Conservation (phyloP, 2,329 filamentous ascomycete species). For the Lachnellula cervina region DNA sequence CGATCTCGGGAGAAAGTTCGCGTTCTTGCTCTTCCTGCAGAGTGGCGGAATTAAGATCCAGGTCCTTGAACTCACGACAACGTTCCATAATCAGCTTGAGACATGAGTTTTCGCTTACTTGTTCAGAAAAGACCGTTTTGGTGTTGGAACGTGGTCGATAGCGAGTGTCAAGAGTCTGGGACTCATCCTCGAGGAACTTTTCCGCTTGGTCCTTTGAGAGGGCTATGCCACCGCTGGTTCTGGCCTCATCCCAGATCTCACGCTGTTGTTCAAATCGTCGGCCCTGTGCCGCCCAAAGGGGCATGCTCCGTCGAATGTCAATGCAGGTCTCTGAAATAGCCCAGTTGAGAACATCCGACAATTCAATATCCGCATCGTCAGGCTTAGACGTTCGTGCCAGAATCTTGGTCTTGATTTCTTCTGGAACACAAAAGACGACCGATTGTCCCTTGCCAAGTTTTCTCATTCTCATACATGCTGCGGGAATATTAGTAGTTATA, state of each 20-base stretch:
- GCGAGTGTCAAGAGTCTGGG: conserved; percentile 44
- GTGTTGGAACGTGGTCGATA: conserved; percentile 36
- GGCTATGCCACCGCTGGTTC: background rate
- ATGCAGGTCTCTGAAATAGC: conserved; percentile 51
- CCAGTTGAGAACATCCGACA: conserved; percentile 56
- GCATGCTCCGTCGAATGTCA: conserved; percentile 45
- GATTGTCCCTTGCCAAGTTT: conserved; percentile 63
- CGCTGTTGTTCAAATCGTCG: conserved; percentile 39
- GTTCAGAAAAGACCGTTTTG: background rate
- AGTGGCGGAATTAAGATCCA: conserved; percentile 31
- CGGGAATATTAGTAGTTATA: conserved; percentile 1
- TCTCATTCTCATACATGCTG: conserved; percentile 66
- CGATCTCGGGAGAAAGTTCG: conserved; percentile 60
- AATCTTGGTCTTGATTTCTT: conserved; percentile 56
- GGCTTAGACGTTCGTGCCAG: conserved; percentile 17
- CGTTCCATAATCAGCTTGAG: conserved; percentile 27
- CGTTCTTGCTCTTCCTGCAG: conserved; percentile 65
- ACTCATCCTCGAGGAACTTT: conserved; percentile 50
- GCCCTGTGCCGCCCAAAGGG: conserved; percentile 59
- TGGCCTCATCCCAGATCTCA: background rate
- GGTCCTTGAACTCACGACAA: conserved; percentile 35
- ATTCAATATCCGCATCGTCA: conserved; percentile 33
- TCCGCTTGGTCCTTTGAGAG: conserved; percentile 29
- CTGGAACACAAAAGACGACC: conserved; percentile 54
- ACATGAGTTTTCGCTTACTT: too few relatives aligned